Evolutionary conservation across 495 filamentous ascomycete genomes (phyloP), one percentile per base, ranked within the genome.

Genomic region (Cercophora samala): DNA sequence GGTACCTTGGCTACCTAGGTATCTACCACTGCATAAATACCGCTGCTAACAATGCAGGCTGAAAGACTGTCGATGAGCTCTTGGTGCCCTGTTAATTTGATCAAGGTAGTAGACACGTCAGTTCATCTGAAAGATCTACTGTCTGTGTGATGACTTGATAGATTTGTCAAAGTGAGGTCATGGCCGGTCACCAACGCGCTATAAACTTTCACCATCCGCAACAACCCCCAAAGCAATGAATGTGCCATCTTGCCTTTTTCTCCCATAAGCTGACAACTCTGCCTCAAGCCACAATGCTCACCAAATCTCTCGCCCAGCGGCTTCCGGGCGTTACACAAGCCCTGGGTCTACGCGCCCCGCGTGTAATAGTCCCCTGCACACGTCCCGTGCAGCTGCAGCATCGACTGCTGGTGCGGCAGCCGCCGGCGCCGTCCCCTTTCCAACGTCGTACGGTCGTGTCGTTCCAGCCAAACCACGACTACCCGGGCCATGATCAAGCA

Each of bases 381-480:
- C 53, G 53, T 56, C 13, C 53, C 53, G n/a, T 56, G n/a, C 53
- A 56, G n/a, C 53, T 56, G 53, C n/a, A 56, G 4, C 52, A 18
- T 54, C 52, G 2, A 56, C 37, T 56, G n/a, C 53, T 5, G 19
- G 11, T 18, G 22, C n/a, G 22, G 53, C 53, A 9, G 22, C 53
- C 53, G 58, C 1, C 18, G 9, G 29, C 58, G 29, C 8, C 58
- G 17, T 3, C 58, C 3, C 5, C 58, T 6, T 9, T 60, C 21
- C 58, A 60, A 60, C 1, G 17, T 0, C 37, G 37, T 17, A 46
- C 37, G 13, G 37, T 13, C 11, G 37, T 46, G 37, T 46, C 37
- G 13, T 46, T 13, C 37, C 37, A 11, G 37, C 37, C 37, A 46
- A 46, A 46, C 0, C 37, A 46, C 13, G 37, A 46, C 8, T 46